A percentile compares a stretch with the other conserved stretches of the same genome.
These are phyloP conservation scores for Ormosia semicastrata DNA, from an alignment of 306 rosid species.

Conservation along the genomic window DNA sequence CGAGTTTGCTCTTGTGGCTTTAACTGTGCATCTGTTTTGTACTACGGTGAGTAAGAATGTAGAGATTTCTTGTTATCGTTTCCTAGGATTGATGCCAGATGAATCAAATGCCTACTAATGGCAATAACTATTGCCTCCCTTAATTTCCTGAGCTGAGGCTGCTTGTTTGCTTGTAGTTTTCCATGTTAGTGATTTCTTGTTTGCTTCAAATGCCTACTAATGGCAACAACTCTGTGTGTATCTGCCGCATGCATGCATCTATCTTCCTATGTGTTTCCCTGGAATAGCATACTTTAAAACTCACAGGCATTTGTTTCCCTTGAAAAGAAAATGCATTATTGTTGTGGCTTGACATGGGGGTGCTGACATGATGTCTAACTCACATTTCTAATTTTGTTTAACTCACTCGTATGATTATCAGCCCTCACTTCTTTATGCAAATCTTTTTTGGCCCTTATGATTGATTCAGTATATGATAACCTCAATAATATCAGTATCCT, in stretches of 20 bases:
- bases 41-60: constrained; percentile 54
- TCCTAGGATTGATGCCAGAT: constrained; percentile 3
- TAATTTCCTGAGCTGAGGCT: background rate
- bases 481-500: no score
- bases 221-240: background rate
- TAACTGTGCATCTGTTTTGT: constrained; percentile 72
- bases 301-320: background rate
- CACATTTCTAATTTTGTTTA: background rate
- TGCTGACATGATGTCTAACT: background rate
- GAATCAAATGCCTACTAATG: background rate
- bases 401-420: background rate
- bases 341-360: background rate
- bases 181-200: background rate
- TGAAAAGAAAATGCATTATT: background rate
- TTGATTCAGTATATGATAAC: no score
- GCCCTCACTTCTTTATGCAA: no score
- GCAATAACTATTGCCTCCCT: background rate
- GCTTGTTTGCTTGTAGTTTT: background rate
- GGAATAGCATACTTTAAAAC: background rate
- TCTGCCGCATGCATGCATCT: background rate
- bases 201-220: background rate
- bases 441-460: no score
- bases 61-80: constrained; percentile 1
- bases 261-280: background rate
- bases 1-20: constrained; percentile 94